phyloP scores from a whole-genome alignment of 2,329 filamentous ascomycete species.

The Epichloe gansuensis region DNA sequence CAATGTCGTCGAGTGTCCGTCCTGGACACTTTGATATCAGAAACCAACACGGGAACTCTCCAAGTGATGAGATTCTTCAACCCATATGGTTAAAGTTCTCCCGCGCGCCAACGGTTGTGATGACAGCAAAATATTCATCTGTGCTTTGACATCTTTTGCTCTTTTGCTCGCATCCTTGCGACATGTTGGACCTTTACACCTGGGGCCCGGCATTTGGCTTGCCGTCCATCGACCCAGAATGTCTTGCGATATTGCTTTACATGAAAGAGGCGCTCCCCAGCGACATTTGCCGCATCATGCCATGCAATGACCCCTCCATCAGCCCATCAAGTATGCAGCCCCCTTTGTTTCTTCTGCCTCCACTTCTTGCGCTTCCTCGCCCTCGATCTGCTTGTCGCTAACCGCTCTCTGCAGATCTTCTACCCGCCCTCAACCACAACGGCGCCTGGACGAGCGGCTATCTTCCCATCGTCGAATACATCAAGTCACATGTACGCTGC shows the following conservation, averaged over 20 bases:
- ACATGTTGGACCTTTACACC: constrained; percentile 58
- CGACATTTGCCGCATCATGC: constrained; percentile 54
- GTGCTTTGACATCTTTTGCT: not conserved
- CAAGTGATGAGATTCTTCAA: not conserved
- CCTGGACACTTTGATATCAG: not conserved
- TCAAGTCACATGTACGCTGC: constrained; percentile 17
- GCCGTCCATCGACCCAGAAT: constrained; percentile 84
- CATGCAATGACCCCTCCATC: constrained; percentile 58
- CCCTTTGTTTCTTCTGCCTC: not conserved
- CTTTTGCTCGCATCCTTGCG: not conserved
- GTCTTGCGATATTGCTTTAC: constrained; percentile 70
- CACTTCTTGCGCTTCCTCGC: not conserved
- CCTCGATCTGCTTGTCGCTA: constrained; percentile 6
- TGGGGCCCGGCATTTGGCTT: constrained; percentile 84
- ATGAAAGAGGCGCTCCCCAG: constrained; percentile 49
- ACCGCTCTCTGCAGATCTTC: constrained; percentile 29
- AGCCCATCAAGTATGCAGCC: constrained; percentile 52
- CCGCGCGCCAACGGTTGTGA: not conserved
- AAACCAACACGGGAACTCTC: not conserved
- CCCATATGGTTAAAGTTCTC: not conserved
- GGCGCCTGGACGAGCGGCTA: constrained; percentile 47
- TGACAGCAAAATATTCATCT: not conserved
- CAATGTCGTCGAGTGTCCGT: not conserved
- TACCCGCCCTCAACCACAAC: constrained; percentile 41
- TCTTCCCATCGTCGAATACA: constrained; percentile 43